A percentile compares a stretch with the other conserved stretches of the same genome.
phyloP scores from a whole-genome alignment of 2,329 filamentous ascomycete genomes.

The Apiospora marii region DNA sequence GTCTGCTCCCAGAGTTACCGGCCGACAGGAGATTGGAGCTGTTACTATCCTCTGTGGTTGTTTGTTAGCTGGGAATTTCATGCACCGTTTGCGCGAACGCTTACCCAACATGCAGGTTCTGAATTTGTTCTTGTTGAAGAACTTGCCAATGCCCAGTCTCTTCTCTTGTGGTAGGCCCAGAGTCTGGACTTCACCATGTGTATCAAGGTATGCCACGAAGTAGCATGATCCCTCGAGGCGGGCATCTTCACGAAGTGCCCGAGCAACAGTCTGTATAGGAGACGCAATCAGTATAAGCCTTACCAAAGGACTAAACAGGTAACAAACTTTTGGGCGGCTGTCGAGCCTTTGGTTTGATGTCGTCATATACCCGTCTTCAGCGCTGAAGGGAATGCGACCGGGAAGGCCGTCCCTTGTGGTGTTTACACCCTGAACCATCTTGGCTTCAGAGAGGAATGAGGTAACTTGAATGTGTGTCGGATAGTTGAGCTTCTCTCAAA shows the following conservation, averaged over 20 bases:
- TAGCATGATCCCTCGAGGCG: conserved; percentile 59
- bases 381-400: conserved; percentile 16
- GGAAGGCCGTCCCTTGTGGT: conserved; percentile 4
- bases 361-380: conserved; percentile 10
- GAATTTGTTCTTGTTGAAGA: conserved; percentile 56
- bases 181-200: conserved; percentile 45
- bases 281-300: not conserved
- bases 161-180: conserved; percentile 45
- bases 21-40: conserved; percentile 29
- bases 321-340: not conserved
- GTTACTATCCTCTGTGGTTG: not conserved
- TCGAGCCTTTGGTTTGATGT: conserved; percentile 7
- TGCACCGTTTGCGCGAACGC: not conserved
- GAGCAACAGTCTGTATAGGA: conserved; percentile 54
- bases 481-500: not conserved
- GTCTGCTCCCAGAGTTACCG: conserved; percentile 28
- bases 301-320: not conserved
- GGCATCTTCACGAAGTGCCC: conserved; percentile 60
- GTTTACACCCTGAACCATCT: conserved; percentile 15
- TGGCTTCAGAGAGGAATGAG: not conserved
- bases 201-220: conserved; percentile 52
- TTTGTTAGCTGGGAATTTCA: not conserved
- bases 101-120: conserved; percentile 6
- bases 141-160: conserved; percentile 45
- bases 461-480: not conserved